phyloP scores from a whole-genome alignment of 305 asterid species.

The Striga hermonthica region DNA sequence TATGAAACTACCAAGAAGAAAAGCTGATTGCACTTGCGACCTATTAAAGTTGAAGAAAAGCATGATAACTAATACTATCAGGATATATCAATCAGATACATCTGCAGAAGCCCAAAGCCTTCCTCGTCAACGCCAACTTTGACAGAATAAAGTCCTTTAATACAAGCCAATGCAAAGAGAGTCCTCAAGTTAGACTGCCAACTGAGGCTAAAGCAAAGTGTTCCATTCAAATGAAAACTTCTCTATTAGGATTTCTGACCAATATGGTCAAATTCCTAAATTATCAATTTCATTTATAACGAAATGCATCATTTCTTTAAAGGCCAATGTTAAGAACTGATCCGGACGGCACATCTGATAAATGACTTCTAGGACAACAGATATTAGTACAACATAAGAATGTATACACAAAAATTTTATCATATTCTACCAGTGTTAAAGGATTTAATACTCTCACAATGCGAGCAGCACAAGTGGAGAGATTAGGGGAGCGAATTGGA shows the following conservation, averaged over 20 bases:
- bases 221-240: constrained; percentile 4
- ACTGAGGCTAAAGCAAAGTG: constrained; percentile 12
- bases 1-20: constrained; percentile 18
- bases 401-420: constrained; percentile 7
- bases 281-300: neutral
- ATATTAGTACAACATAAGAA: constrained; percentile 15
- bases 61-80: constrained; percentile 8
- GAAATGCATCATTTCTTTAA: constrained; percentile 13
- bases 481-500: too few species aligned
- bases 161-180: constrained; percentile 11
- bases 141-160: constrained; percentile 14
- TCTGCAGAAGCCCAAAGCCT: constrained; percentile 16
- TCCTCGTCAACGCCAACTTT: neutral
- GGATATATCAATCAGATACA: constrained; percentile 1
- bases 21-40: neutral
- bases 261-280: constrained; percentile 26
- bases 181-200: constrained; percentile 22
- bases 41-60: constrained; percentile 15
- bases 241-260: neutral
- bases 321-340: constrained; percentile 14
- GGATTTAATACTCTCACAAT: constrained; percentile 19
- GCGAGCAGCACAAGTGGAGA: neutral
- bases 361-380: constrained; percentile 15
- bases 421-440: constrained; percentile 10
- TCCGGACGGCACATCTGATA: constrained; percentile 18